These are phyloP conservation scores for Aspergillus ochraceoroseus DNA, from an alignment of 2,329 filamentous ascomycete species.

Conservation along the genomic window DNA sequence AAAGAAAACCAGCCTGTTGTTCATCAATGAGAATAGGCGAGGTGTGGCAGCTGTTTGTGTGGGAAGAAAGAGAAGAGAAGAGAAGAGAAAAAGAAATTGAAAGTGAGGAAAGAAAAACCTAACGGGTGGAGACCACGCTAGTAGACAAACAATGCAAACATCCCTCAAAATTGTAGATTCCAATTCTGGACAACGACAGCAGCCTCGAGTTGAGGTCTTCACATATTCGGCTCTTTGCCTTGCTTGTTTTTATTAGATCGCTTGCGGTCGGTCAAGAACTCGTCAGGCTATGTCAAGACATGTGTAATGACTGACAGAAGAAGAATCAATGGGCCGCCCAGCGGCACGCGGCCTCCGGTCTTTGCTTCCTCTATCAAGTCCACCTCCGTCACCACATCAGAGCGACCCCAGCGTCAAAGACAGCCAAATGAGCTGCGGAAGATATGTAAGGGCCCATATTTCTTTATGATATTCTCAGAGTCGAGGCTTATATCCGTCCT, in stretches of 20 bases:
- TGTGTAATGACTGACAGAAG: constrained; percentile 71
- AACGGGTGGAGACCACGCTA: constrained; percentile 19
- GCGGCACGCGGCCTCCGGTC: constrained; percentile 68
- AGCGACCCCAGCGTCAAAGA: constrained; percentile 54
- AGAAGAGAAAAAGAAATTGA: constrained; percentile 18
- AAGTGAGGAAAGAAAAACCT: constrained; percentile 20
- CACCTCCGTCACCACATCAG: constrained; percentile 45
- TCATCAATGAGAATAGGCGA: no score
- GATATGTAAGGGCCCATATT: constrained; percentile 77
- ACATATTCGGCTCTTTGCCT: constrained; percentile 10
- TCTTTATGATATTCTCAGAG: not conserved
- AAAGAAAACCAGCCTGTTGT: no score
- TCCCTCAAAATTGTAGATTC: constrained; percentile 32
- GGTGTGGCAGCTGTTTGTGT: constrained; percentile 13
- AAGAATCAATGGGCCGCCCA: constrained; percentile 81
- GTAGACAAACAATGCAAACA: constrained; percentile 41
- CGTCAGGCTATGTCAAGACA: constrained; percentile 16
- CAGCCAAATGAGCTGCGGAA: constrained; percentile 69
- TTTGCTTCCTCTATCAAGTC: constrained; percentile 52
- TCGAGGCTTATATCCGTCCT: constrained; percentile 19
- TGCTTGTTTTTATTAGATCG: constrained; percentile 7
- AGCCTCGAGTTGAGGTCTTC: not conserved
- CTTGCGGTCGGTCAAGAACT: constrained; percentile 8
- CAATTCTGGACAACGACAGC: constrained; percentile 26
- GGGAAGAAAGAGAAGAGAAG: constrained; percentile 23